phyloP scores from a whole-genome alignment of 2,329 filamentous ascomycete species.

The Epichloe bromicola region DNA sequence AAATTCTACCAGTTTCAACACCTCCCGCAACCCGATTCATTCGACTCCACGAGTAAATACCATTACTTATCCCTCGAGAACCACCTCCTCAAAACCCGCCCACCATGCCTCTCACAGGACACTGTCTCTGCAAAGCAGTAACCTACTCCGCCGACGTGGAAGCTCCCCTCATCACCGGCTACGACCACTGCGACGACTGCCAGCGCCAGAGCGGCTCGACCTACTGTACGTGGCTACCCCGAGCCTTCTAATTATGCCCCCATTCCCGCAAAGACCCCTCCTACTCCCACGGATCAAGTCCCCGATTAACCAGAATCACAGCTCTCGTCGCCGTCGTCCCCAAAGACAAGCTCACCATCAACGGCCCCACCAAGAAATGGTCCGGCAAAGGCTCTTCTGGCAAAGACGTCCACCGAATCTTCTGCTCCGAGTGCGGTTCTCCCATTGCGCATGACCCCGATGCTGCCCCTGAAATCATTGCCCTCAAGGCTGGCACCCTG shows the following conservation, averaged over 20 bases:
- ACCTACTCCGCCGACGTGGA: conserved; percentile 50
- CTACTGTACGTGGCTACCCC: conserved; percentile 38
- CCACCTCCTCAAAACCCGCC: not conserved
- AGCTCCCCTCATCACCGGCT: conserved; percentile 41
- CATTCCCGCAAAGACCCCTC: not conserved
- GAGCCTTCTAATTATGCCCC: not conserved
- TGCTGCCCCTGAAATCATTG: conserved; percentile 56
- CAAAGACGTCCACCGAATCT: conserved; percentile 52
- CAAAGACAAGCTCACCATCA: conserved; percentile 51
- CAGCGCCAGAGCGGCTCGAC: conserved; percentile 57
- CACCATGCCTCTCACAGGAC: conserved; percentile 53
- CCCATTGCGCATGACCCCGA: conserved; percentile 60
- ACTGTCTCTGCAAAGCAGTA: conserved; percentile 59
- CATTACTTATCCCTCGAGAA: too few relatives aligned
- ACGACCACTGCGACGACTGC: conserved; percentile 63
- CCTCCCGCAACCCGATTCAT: not conserved
- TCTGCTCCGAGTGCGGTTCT: conserved; percentile 56
- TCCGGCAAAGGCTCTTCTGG: conserved; percentile 47
- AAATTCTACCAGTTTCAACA: not conserved
- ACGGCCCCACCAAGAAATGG: conserved; percentile 52
- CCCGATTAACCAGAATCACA: conserved; percentile 16
- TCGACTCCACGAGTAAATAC: not conserved
- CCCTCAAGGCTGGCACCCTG: conserved; percentile 53
- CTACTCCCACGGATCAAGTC: not conserved
- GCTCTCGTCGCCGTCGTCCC: conserved; percentile 53